These are phyloP conservation scores for Carex pumila DNA, from an alignment of 176 grass and related monocot genomes.

Conservation along the genomic window DNA sequence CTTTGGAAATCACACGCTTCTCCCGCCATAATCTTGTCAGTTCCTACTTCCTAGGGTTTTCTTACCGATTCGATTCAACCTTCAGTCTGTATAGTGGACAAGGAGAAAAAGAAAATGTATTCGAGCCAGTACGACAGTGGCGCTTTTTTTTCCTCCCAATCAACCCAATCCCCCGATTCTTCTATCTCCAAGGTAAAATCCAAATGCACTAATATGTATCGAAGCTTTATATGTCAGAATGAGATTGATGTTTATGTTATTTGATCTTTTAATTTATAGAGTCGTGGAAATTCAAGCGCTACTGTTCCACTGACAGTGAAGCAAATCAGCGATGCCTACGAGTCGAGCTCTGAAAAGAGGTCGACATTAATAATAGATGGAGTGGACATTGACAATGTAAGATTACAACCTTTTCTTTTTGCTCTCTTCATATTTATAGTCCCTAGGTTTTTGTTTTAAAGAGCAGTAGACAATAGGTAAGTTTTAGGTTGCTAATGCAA, in stretches of 20 bases:
- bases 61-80: not conserved
- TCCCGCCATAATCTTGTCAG: not conserved
- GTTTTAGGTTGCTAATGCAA: not conserved
- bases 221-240: not conserved
- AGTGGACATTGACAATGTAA: conserved; percentile 53
- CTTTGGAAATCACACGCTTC: not conserved
- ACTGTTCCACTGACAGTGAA: conserved; percentile 70
- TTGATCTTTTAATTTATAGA: conserved; percentile 27
- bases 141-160: conserved; percentile 17
- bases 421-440: not conserved
- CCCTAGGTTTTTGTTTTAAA: not conserved
- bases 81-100: not conserved
- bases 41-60: not conserved
- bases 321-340: conserved; percentile 63
- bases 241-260: not conserved
- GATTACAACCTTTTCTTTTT: not conserved
- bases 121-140: conserved; percentile 25
- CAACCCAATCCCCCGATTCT: conserved; percentile 25
- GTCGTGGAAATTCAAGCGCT: conserved; percentile 31
- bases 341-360: conserved; percentile 44
- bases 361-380: conserved; percentile 52
- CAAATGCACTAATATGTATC: not conserved
- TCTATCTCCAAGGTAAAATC: conserved; percentile 20
- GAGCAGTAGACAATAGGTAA: not conserved
- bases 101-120: not conserved